Percentiles rank a stretch among this genome's conserved stretches.
phyloP scores from a whole-genome alignment of 805 yeast genomes.

The Candida argentea region DNA sequence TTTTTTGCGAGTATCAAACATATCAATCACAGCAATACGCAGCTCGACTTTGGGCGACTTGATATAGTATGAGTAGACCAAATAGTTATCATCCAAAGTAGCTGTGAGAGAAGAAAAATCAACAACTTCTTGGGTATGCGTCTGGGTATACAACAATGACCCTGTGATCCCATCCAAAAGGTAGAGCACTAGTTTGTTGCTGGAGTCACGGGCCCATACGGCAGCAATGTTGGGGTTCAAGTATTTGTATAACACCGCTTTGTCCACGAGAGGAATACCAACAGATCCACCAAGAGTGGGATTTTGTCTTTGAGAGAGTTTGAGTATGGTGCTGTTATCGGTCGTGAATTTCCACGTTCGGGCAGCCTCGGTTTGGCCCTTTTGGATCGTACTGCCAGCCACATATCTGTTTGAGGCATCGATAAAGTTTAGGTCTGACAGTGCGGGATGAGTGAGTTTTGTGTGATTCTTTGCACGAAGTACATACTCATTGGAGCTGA shows the following conservation, averaged over 20 bases:
- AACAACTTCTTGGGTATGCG: conserved; percentile 30
- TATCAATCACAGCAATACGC: conserved; percentile 61
- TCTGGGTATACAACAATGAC: conserved; percentile 36
- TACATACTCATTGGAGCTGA: not conserved
- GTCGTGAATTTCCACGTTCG: conserved; percentile 22
- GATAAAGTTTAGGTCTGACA: conserved; percentile 8
- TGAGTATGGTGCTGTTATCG: conserved; percentile 10
- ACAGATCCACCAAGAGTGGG: conserved; percentile 43
- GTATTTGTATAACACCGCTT: conserved; percentile 75
- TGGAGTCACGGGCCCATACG: conserved; percentile 27
- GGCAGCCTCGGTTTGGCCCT: conserved; percentile 4
- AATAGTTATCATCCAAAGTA: conserved; percentile 75
- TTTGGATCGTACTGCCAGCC: conserved; percentile 12
- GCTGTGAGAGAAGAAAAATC: conserved; percentile 36
- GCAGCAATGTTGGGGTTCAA: conserved; percentile 59
- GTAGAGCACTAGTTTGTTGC: conserved; percentile 29
- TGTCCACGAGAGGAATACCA: conserved; percentile 60
- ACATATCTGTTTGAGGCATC: conserved; percentile 8
- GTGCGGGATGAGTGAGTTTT: not conserved
- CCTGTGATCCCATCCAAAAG: conserved; percentile 69
- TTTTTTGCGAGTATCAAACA: conserved; percentile 56
- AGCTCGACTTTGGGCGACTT: conserved; percentile 37
- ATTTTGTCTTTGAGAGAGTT: conserved; percentile 13
- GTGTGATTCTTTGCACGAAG: not conserved
- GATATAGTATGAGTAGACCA: conserved; percentile 57